phyloP scores from a whole-genome alignment of 768 basidiomycete species.

The Coprinopsis strossmayeri region DNA sequence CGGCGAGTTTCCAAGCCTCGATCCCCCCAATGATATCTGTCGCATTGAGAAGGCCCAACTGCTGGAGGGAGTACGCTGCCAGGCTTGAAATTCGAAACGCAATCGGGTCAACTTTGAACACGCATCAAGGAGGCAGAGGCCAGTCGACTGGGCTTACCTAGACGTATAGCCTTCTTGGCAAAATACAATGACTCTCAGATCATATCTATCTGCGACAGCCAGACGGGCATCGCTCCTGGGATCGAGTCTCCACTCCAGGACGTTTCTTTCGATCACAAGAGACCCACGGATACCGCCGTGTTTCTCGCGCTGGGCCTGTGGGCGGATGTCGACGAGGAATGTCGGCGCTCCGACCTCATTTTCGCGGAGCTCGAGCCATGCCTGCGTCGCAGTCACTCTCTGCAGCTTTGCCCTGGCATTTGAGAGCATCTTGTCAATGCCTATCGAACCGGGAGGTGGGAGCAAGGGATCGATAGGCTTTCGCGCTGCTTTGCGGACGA shows the following conservation, averaged over 20 bases:
- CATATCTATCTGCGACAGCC: constrained; percentile 67
- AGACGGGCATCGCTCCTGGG: constrained; percentile 55
- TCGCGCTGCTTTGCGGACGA: constrained; percentile 56
- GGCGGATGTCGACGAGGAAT: constrained; percentile 74
- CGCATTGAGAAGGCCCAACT: constrained; percentile 65
- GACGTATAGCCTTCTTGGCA: constrained; percentile 71
- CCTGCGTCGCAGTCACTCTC: constrained; percentile 53
- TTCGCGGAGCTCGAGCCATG: constrained; percentile 51
- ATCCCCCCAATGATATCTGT: constrained; percentile 77
- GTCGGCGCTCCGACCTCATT: constrained; percentile 51
- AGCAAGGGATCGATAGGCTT: constrained; percentile 52
- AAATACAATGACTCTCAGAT: constrained; percentile 66
- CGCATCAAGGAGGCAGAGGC: neutral
- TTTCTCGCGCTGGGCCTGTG: constrained; percentile 48
- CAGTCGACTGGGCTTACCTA: constrained; percentile 21
- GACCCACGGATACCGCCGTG: constrained; percentile 61
- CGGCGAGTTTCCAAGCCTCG: constrained; percentile 62
- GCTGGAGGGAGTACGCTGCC: constrained; percentile 62
- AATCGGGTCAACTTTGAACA: too few relatives aligned
- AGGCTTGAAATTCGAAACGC: constrained; percentile 43
- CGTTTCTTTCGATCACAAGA: constrained; percentile 69
- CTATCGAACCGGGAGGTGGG: constrained; percentile 60
- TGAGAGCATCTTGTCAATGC: constrained; percentile 50
- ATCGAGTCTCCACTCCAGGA: constrained; percentile 78
- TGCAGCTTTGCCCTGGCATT: constrained; percentile 58